A percentile compares a stretch with the other conserved stretches of the same genome.
Evolutionary conservation across 108 stramenopile species (phyloP).

Genomic region (Aurantiochytrium sp.): DNA sequence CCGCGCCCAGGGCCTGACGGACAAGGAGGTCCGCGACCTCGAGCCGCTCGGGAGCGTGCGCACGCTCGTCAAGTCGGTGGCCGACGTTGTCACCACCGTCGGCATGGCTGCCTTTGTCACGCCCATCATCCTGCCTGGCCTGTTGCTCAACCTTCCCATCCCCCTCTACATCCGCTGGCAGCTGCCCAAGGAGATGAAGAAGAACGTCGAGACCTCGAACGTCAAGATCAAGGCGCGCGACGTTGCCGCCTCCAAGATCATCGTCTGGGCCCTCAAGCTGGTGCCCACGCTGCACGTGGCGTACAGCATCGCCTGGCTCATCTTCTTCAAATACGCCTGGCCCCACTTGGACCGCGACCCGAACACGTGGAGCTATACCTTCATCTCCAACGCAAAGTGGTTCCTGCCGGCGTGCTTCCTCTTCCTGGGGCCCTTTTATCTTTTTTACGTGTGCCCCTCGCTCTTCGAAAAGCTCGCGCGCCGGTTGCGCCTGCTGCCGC

Average conservation of each 20-base stretch:
- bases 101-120: not conserved
- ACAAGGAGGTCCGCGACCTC: not conserved
- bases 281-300: not conserved
- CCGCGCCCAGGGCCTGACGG: not conserved
- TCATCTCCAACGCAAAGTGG: not conserved
- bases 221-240: conserved; percentile 7
- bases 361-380: not conserved
- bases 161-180: not conserved
- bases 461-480: not conserved
- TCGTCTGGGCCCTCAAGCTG: not conserved
- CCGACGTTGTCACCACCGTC: not conserved
- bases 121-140: conserved; percentile 12
- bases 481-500: not conserved
- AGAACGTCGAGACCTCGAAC: not conserved
- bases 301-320: not conserved
- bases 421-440: not conserved
- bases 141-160: not conserved
- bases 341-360: conserved; percentile 19
- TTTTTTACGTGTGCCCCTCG: not conserved
- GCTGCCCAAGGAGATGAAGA: not conserved
- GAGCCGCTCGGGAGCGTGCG: not conserved
- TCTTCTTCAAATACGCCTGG: not conserved
- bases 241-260: not conserved
- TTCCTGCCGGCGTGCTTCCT: not conserved
- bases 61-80: not conserved